phyloP scores from a whole-genome alignment of 2,329 filamentous ascomycete species.

The Aspergillus amoenus region DNA sequence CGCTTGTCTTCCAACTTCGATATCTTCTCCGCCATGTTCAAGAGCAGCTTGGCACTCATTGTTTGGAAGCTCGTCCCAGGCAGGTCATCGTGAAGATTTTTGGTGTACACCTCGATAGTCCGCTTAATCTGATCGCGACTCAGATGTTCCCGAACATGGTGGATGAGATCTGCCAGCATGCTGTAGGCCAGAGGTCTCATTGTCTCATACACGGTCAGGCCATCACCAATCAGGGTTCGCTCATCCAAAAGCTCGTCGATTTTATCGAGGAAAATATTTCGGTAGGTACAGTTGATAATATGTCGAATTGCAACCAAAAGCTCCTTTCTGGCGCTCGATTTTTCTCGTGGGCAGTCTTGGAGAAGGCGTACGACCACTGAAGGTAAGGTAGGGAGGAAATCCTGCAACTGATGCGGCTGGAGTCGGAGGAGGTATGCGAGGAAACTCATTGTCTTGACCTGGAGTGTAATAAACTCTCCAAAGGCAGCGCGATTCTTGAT shows the following conservation, averaged over 20 bases:
- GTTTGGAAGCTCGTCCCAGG: conserved; percentile 98
- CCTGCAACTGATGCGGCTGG: conserved; percentile 80
- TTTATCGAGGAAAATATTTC: conserved; percentile 89
- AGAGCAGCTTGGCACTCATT: conserved; percentile 94
- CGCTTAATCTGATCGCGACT: conserved; percentile 87
- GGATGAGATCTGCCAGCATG: conserved; percentile 96
- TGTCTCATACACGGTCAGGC: conserved; percentile 92
- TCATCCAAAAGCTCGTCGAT: conserved; percentile 96
- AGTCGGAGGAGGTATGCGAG: conserved; percentile 87
- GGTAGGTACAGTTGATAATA: conserved; percentile 98
- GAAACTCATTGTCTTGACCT: conserved; percentile 99
- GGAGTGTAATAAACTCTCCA: conserved; percentile 94
- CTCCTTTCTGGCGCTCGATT: conserved; percentile 90
- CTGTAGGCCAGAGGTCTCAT: conserved; percentile 95
- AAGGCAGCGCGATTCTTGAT: conserved; percentile 94
- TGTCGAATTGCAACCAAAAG: conserved; percentile 93
- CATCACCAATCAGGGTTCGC: conserved; percentile 90
- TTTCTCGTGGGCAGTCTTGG: conserved; percentile 92
- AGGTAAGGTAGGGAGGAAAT: conserved; percentile 83
- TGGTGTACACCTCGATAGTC: conserved; percentile 96
- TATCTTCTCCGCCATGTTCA: conserved; percentile 99
- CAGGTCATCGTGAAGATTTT: conserved; percentile 91
- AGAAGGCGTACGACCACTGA: conserved; percentile 87
- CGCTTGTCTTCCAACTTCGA: conserved; percentile 89
- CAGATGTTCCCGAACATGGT: conserved; percentile 90